Base-by-base conservation (phyloP, 176 grass and related monocot genomes). In the Zizania latifolia region DNA sequence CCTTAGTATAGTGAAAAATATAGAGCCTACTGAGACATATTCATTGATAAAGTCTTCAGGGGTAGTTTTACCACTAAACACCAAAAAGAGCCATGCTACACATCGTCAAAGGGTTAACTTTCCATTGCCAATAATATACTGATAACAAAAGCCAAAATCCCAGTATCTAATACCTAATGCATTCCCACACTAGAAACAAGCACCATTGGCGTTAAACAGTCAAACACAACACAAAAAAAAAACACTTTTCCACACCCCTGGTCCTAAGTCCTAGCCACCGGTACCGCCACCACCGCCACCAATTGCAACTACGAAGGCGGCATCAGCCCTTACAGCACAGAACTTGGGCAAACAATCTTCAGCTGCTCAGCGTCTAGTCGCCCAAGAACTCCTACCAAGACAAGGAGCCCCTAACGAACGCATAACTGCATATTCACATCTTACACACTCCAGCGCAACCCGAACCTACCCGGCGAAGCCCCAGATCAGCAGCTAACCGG, bases 251-350 rank as follows among this genome's bases (percentile, higher is more conserved):
- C 50, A 11, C 62, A 29, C 15, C 28, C n/a, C 9, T 76, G 24
- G 21, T 10, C 29, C 26, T 6, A 39, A 29, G 46, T 63, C 56
- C 16, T 57, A 70, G 65, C 84, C 12, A 71, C 55, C 71, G 37
- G n/a, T n/a, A n/a, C n/a, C n/a, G n/a, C n/a, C n/a, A 71, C 84
- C 12, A 71, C 55, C 71, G 37, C 12, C 16, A 71, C 34, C 63
- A 63, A 50, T 62, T 44, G 35, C 19, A 51, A 48, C 17, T 48
- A 70, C 26, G 26, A 69, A 62, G 60, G 19, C 8, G 3, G 30
- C 31, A 14, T 13, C 30, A 17, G n/a, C 4, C 38, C 23, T 23
- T 48, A 16, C 53, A 64, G 15, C 75, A 12, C 4, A 34, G 10
- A 58, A 19, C 23, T 38, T 73, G 10, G 58, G 67, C 58, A 19